Base-by-base conservation (phyloP, 208 protist species). In the Porcisia deanei region DNA sequence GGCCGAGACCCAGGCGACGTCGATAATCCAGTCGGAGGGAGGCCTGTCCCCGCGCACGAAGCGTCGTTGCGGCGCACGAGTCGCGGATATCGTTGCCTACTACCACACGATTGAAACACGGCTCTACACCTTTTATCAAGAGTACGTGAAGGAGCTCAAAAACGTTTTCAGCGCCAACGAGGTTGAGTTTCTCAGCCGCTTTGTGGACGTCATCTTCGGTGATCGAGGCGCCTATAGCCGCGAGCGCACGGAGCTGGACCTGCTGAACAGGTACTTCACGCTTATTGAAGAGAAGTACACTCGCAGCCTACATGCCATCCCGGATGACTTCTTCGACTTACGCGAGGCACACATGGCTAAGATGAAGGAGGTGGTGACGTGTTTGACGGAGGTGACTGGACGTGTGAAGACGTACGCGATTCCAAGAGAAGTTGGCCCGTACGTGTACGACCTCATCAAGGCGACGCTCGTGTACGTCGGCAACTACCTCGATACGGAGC, bases 311-410 rank as follows among this genome's bases (percentile, higher is more conserved):
- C 89, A 94, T 73, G 80, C 85, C 34, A 73, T 93, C 45, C 88
- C 87, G 2, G 91, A 87, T 22, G 86, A 93, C 79, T 77, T 87
- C 39, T 94, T 94, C 76, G 91, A 97, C 58, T 76, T 95, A 7
- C 85, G 88, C 41, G 91, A 94, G 78, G 93, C 85, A n/a, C 90
- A 97, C 79, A 95, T 95, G 88, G 61, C 79, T 16, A 97, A 95
- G 74, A 86, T 92, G 49, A 89, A 91, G 66, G 89, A 92, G 45
- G 75, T 93, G 63, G 75, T 94, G 71, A 79, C 94, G 39, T 66
- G 84, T 41, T 47, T 95, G 39, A 85, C 71, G 20, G 91, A 97
- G 73, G 89, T 94, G 12, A 57, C 79, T 14, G 75, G 77, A 16
- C 89, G 90, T 3, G 88, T 94, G 45, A 84, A 78, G 67, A 81